phyloP scores from a whole-genome alignment of 1,139 yeast genomes.

The Blastobotrys apis region DNA sequence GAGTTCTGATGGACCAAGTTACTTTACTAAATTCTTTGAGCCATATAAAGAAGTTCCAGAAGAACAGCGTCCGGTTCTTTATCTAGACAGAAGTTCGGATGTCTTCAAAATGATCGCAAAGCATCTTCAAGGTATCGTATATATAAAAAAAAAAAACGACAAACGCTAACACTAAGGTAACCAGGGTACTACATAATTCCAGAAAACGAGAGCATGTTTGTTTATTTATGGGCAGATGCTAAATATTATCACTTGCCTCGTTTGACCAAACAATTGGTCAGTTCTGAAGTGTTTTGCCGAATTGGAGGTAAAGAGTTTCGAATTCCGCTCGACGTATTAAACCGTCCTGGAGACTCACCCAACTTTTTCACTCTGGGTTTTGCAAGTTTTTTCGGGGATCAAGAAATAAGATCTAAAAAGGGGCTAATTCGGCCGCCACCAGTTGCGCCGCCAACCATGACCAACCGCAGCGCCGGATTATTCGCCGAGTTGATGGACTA shows the following conservation, averaged over 20 bases:
- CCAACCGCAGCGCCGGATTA: slow-evolving; percentile 52
- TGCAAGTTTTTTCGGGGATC: slow-evolving; percentile 50
- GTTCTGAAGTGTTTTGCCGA: slow-evolving; percentile 54
- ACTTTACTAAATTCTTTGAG: slow-evolving; percentile 45
- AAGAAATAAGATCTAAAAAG: slow-evolving; percentile 34
- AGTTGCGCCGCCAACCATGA: slow-evolving; percentile 51
- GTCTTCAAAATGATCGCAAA: slow-evolving; percentile 61
- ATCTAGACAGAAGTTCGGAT: slow-evolving; percentile 71
- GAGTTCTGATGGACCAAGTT: slow-evolving; percentile 66
- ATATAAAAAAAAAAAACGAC: neutral
- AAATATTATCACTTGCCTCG: slow-evolving; percentile 63
- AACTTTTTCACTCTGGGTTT: slow-evolving; percentile 68
- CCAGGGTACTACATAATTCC: slow-evolving; percentile 51
- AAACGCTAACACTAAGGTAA: too few species aligned
- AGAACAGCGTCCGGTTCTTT: slow-evolving; percentile 42
- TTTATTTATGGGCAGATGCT: slow-evolving; percentile 67
- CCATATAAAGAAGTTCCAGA: slow-evolving; percentile 27
- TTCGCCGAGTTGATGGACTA: slow-evolving; percentile 58
- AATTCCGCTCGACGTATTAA: slow-evolving; percentile 52
- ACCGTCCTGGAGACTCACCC: slow-evolving; percentile 62
- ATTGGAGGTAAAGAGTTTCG: slow-evolving; percentile 61
- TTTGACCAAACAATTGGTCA: slow-evolving; percentile 47
- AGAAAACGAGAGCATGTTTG: slow-evolving; percentile 54
- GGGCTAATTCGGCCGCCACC: slow-evolving; percentile 68
- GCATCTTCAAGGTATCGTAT: slow-evolving; percentile 54